Evolutionary conservation across 768 basidiomycete genomes (phyloP), one percentile per base, ranked within the genome.

Genomic region (Bullera alba): DNA sequence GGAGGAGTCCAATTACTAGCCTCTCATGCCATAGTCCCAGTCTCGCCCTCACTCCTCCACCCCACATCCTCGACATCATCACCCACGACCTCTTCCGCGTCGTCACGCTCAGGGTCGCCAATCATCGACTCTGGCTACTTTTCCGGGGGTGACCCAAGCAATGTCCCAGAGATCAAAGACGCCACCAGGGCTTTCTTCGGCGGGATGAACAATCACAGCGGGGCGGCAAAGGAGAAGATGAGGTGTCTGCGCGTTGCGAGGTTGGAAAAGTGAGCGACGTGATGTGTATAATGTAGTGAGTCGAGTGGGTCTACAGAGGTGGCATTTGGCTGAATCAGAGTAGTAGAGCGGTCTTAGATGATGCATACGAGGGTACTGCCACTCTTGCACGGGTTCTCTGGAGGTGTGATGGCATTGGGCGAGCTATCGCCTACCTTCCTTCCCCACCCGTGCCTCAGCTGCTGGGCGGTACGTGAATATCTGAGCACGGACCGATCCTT

Each of bases 141-240:
- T 22, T 66, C 64, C 6, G 53, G 36, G 52, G 21, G 43, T n/a
- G 26, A 59, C 53, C 57, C 37, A 23, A 21, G 28, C 14, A 16
- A 47, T 17, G 35, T 32, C 17, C 27, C 17, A 34, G 48, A 41
- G 16, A 48, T 41, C 15, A 29, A 69, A 49, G 77, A 82, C 41
- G 81, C 82, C 0, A 77, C 77, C 5, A 79, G 79, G 77, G 82
- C 84, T 0, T 86, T 84, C 73, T 75, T 78, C 48, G 84, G 84
- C 15, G 84, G 84, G 14, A 72, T 85, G 60, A 88, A 86, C 62
- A 81, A 80, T 48, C 85, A 86, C 59, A 81, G 82, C 17, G 57
- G 47, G 23, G 69, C 69, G 6, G 69, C 69, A 10, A 70, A 62
- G 41, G 69, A 67, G 30, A 50, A 56, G 55, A 70, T 70, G 69